Conservation (phyloP, 2,329 filamentous ascomycete genomes). For the Drechslerella coelobrocha region DNA sequence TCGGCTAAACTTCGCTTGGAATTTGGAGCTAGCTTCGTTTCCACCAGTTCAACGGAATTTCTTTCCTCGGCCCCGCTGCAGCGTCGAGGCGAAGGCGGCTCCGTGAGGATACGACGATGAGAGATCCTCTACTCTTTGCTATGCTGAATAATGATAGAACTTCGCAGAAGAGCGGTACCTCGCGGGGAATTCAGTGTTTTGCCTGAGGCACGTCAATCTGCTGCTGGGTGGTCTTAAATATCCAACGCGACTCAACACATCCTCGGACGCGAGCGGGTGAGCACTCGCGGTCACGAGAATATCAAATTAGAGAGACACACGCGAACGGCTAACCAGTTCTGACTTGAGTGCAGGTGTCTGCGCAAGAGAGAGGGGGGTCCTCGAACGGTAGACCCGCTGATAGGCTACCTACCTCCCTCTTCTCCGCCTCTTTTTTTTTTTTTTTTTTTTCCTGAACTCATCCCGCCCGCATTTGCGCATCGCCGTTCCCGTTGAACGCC, state of each 20-base stretch:
- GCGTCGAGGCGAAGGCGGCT: not conserved
- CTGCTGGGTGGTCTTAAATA: not conserved
- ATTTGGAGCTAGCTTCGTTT: conserved; percentile 21
- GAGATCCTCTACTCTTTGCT: not conserved
- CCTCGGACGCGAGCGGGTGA: not conserved
- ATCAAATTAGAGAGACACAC: too few relatives aligned
- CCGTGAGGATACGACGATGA: not conserved
- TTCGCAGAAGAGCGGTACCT: not conserved
- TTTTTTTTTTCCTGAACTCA: too few relatives aligned
- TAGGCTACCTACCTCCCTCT: too few relatives aligned
- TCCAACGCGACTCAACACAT: conserved; percentile 8
- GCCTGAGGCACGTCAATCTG: too few relatives aligned
- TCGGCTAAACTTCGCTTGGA: conserved; percentile 10
- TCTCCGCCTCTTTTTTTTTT: too few relatives aligned
- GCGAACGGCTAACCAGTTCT: too few relatives aligned
- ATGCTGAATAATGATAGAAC: not conserved
- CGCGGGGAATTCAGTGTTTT: not conserved
- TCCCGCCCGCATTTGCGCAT: too few relatives aligned
- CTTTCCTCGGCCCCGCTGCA: conserved; percentile 4
- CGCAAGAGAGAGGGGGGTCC: too few relatives aligned
- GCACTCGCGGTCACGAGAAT: not conserved
- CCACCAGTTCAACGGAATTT: conserved; percentile 20
- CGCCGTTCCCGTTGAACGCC: too few relatives aligned
- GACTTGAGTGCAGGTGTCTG: too few relatives aligned
- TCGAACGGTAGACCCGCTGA: too few relatives aligned